Percentiles rank a stretch among this genome's conserved stretches.
phyloP scores from a whole-genome alignment of 2,329 filamentous ascomycete genomes.

The Lecanicillium sp. region DNA sequence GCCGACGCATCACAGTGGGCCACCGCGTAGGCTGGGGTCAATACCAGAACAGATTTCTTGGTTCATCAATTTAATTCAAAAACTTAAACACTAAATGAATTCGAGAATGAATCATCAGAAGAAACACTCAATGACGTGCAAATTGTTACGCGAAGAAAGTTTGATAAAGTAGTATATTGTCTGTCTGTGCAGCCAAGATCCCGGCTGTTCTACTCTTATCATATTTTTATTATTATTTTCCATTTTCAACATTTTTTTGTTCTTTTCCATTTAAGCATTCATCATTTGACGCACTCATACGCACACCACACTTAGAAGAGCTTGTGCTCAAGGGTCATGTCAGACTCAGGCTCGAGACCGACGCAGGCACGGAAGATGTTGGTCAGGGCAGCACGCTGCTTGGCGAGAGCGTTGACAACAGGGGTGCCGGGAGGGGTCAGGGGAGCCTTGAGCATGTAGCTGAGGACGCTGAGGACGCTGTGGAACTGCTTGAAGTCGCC shows the following conservation, averaged over 20 bases:
- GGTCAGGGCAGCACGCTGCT: conserved; percentile 89
- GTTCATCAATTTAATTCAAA: neutral
- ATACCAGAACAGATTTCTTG: too few species aligned
- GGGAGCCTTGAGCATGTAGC: conserved; percentile 98
- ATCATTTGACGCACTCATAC: too few species aligned
- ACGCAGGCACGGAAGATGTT: conserved; percentile 99
- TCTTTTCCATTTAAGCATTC: neutral
- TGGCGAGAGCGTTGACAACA: conserved; percentile 89
- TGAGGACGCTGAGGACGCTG: conserved; percentile 91
- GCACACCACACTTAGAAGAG: conserved; percentile 61
- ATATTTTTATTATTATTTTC: conserved; percentile 7
- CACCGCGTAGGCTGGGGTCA: neutral
- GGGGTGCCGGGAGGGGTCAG: conserved; percentile 91
- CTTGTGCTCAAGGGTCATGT: conserved; percentile 99
- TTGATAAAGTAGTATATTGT: conserved; percentile 11
- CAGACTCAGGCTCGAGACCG: conserved; percentile 91
- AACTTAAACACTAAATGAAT: neutral
- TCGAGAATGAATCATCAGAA: neutral
- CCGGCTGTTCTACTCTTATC: conserved; percentile 7
- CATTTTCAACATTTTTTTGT: neutral
- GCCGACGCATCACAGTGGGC: neutral
- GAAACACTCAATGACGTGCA: too few species aligned
- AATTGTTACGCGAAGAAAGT: neutral
- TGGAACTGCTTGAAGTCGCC: conserved; percentile 89
- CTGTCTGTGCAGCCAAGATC: neutral